Conservation (phyloP, 163 green algal species). For the Coccomyxa subellipsoidea region DNA sequence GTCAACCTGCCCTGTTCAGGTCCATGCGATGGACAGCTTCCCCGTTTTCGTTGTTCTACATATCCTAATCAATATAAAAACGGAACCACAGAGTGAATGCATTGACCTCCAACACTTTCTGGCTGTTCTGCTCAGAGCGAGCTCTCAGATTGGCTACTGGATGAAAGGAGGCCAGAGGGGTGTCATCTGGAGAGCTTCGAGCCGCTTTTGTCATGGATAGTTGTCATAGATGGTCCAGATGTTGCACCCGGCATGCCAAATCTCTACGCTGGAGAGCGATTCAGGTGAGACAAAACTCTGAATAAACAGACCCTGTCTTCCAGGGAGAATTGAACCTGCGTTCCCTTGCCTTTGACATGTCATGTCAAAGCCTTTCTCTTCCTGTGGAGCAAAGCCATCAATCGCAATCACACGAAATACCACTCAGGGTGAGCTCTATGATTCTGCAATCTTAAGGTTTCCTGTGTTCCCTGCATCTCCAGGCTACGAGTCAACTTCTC, state of each 20-base stretch:
- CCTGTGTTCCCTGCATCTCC: conserved; percentile 17
- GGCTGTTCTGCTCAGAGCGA: conserved; percentile 60
- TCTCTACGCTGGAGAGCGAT: conserved; percentile 62
- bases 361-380: too few species aligned
- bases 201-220: conserved; percentile 56
- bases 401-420: too few species aligned
- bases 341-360: too few species aligned
- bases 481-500: conserved; percentile 60
- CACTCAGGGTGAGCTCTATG: too few species aligned
- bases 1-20: too few species aligned
- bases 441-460: neutral
- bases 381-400: too few species aligned
- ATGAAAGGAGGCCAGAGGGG: conserved; percentile 62
- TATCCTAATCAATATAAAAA: too few species aligned
- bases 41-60: too few species aligned
- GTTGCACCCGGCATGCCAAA: conserved; percentile 18
- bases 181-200: conserved; percentile 63
- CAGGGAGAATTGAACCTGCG: too few species aligned
- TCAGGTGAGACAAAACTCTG: conserved; percentile 26
- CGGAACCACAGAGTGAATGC: too few species aligned
- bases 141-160: conserved; percentile 62
- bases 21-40: too few species aligned
- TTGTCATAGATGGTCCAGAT: conserved; percentile 66
- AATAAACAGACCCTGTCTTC: neutral
- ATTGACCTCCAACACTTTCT: neutral